Base-by-base conservation (phyloP, 495 filamentous ascomycete genomes). In the Penicillium arizonense region DNA sequence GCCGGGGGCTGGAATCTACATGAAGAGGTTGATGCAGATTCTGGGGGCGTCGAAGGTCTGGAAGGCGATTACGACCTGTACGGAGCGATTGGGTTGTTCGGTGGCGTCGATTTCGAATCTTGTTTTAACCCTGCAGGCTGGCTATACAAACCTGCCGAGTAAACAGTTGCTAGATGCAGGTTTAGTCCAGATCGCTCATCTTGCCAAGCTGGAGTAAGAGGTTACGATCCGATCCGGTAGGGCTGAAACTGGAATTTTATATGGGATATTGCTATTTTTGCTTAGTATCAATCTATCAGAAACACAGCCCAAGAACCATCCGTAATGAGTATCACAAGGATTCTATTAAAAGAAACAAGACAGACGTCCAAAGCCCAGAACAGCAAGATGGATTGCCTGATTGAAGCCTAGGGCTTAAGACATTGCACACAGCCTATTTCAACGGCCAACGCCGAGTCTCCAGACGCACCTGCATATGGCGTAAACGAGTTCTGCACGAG, bases 61-160 rank as follows among this genome's bases (percentile, higher is more conserved):
- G 88, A 91, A 65, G 93, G 93, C 0, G 79, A 83, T 39, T 80
- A 84, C 62, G 93, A 97, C 64, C 53, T 97, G 35, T 89, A 88
- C 70, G 87, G 84, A 36, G 88, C 89, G 1, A 71, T 97, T 24
- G 93, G 93, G 4, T 75, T 82, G 40, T 95, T 84, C 69, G 86
- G 87, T 32, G 81, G 71, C 49, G 83, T 87, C 13, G 85, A 82
- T 26, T 91, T 89, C 59, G 86, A 92, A 66, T 75, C 87, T 10
- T 74, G 80, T 26, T 91, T 95, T 65, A 69, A 81, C 42, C 79
- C 66, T 51, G 53, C 59, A 51, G 63, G 62, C 14, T 81, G 75
- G 74, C 62, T 73, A 24, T 79, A 71, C 72, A 61, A 57, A 33
- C 65, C 68, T 7, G 7, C 8, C 21, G 16, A 50, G 30, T 56